phyloP scores from a whole-genome alignment of 2,329 filamentous ascomycete species.

The Ophiocordyceps camponoti-leonardi region DNA sequence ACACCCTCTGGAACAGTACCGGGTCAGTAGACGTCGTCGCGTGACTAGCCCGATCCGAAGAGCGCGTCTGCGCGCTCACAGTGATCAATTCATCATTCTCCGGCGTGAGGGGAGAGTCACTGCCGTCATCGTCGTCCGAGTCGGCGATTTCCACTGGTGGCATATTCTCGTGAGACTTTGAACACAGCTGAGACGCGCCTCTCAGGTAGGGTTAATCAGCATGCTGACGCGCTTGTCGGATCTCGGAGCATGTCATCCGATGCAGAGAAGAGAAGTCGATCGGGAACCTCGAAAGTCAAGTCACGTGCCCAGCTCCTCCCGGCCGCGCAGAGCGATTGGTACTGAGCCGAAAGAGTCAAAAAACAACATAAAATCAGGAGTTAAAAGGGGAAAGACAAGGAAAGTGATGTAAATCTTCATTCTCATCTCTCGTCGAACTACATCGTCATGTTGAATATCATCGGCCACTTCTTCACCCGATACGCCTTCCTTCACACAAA shows the following conservation, averaged over 20 bases:
- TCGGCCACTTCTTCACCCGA: too few species aligned
- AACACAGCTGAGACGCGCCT: not conserved
- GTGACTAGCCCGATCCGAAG: constrained; percentile 10
- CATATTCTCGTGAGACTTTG: constrained; percentile 6
- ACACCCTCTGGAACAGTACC: constrained; percentile 28
- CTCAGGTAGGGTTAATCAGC: not conserved
- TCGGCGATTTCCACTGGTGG: constrained; percentile 16
- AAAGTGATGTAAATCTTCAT: too few species aligned
- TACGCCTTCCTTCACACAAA: too few species aligned
- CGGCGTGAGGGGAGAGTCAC: constrained; percentile 5
- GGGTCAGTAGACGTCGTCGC: constrained; percentile 27
- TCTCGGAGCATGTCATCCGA: too few species aligned
- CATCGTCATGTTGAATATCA: too few species aligned
- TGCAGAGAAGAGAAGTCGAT: too few species aligned
- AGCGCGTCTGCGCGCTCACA: constrained; percentile 4
- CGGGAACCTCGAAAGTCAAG: too few species aligned
- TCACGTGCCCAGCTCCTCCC: not conserved
- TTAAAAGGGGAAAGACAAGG: too few species aligned
- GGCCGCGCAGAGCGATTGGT: not conserved
- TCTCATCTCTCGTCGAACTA: too few species aligned
- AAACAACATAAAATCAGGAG: too few species aligned
- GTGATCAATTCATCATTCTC: not conserved
- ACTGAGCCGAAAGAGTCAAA: constrained; percentile 1
- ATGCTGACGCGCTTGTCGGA: not conserved
- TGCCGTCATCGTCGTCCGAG: constrained; percentile 17